Evolutionary conservation across 2,329 filamentous ascomycete genomes (phyloP).

Genomic region (Ophiocordyceps unilateralis): DNA sequence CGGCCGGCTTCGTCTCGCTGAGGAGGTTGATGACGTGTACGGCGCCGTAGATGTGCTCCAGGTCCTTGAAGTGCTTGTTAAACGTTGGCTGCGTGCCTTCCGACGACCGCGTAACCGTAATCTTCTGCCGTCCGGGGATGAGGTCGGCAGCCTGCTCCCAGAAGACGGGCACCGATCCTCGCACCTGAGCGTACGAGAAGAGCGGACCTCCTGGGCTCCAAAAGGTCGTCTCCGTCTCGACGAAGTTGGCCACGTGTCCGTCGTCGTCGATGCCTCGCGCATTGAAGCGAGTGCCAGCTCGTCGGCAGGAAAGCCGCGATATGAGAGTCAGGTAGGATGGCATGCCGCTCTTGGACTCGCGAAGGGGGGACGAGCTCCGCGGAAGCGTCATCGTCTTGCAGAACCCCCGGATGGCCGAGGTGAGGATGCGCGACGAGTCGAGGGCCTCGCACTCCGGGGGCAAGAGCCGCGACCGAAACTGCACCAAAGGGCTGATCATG

Average conservation of each 20-base stretch:
- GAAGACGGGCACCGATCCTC: slow-evolving; percentile 88
- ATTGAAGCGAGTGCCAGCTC: slow-evolving; percentile 92
- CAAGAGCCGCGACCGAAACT: slow-evolving; percentile 71
- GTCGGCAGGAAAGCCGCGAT: slow-evolving; percentile 73
- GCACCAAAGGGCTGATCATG: slow-evolving; percentile 85
- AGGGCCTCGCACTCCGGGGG: slow-evolving; percentile 58
- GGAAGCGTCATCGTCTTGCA: slow-evolving; percentile 77
- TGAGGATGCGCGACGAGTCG: slow-evolving; percentile 77
- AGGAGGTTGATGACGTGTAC: slow-evolving; percentile 88
- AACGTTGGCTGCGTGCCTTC: slow-evolving; percentile 92
- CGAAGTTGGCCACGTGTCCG: slow-evolving; percentile 93
- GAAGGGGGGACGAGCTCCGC: slow-evolving; percentile 54
- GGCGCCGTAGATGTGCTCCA: slow-evolving; percentile 74
- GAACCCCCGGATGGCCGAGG: slow-evolving; percentile 86
- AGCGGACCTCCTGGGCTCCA: slow-evolving; percentile 63
- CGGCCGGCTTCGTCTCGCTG: slow-evolving; percentile 75
- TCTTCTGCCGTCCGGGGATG: slow-evolving; percentile 85
- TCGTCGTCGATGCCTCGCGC: slow-evolving; percentile 95
- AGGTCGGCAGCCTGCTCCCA: slow-evolving; percentile 90
- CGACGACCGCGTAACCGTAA: slow-evolving; percentile 69
- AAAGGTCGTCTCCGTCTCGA: slow-evolving; percentile 91
- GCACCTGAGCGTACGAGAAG: slow-evolving; percentile 86
- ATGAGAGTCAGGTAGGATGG: slow-evolving; percentile 79
- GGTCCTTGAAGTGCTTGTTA: slow-evolving; percentile 80
- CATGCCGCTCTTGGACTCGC: slow-evolving; percentile 47